Percentiles rank a stretch among this genome's conserved stretches.
phyloP scores from a whole-genome alignment of 2,329 filamentous ascomycete genomes.

The Bipolaris bicolor region DNA sequence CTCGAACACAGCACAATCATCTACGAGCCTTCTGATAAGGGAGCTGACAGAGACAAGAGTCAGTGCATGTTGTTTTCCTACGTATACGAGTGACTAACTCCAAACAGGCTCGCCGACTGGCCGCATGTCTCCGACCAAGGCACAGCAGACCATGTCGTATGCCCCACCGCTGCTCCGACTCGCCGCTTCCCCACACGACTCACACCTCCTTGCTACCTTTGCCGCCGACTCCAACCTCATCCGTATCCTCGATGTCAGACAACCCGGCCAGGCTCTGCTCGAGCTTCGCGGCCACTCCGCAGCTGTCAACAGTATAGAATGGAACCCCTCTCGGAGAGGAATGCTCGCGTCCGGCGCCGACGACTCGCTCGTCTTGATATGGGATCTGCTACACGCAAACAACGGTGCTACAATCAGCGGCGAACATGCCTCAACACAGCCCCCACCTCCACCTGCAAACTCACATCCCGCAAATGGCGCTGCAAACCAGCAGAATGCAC shows the following conservation, averaged over 20 bases:
- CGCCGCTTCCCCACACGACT: conserved; percentile 91
- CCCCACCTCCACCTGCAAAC: conserved; percentile 31
- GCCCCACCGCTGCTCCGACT: conserved; percentile 74
- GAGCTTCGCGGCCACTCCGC: conserved; percentile 90
- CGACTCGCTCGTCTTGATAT: conserved; percentile 88
- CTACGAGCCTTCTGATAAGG: conserved; percentile 93
- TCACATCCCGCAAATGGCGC: conserved; percentile 39
- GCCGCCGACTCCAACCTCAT: conserved; percentile 91
- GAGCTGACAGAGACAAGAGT: conserved; percentile 56
- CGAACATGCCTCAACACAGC: conserved; percentile 40
- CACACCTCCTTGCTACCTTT: conserved; percentile 95
- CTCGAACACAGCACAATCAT: conserved; percentile 98
- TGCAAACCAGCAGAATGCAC: conserved; percentile 44
- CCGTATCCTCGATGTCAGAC: conserved; percentile 92
- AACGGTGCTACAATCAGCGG: conserved; percentile 58
- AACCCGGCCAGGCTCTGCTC: conserved; percentile 91
- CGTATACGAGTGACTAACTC: conserved; percentile 8
- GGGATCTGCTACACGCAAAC: conserved; percentile 82
- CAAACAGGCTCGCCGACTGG: conserved; percentile 53
- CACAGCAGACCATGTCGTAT: conserved; percentile 73
- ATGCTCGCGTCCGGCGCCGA: conserved; percentile 91
- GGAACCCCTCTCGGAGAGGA: conserved; percentile 86
- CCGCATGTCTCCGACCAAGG: conserved; percentile 73
- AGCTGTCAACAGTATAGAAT: conserved; percentile 90
- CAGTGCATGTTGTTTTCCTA: conserved; percentile 11